Evolutionary conservation across 1,139 yeast genomes (phyloP).

Genomic region (Geotrichum klebahnii): DNA sequence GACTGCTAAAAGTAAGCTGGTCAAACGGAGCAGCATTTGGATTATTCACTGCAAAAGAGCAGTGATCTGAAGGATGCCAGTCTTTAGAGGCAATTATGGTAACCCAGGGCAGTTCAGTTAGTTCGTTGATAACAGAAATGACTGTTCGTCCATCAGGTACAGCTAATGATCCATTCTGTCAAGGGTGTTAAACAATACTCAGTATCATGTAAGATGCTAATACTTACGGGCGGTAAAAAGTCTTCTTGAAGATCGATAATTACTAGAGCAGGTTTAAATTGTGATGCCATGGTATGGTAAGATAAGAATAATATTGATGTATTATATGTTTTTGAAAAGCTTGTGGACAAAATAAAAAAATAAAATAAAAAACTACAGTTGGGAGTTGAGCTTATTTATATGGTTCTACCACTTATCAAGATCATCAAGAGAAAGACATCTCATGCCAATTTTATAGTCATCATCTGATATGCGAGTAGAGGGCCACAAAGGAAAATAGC

Average conservation of each 20-base stretch:
- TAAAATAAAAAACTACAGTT: no score
- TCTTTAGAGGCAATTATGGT: slow-evolving; percentile 72
- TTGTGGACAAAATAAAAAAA: no score
- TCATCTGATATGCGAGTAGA: background rate
- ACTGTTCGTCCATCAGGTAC: slow-evolving; percentile 62
- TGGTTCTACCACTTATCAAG: background rate
- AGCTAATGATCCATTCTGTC: slow-evolving; percentile 61
- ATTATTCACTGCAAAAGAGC: slow-evolving; percentile 76
- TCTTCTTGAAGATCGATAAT: slow-evolving; percentile 83
- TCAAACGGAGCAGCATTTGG: slow-evolving; percentile 51
- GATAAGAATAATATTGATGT: no score
- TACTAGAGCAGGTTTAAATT: slow-evolving; percentile 51
- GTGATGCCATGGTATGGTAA: no score
- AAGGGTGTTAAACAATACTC: no score
- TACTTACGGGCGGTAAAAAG: slow-evolving; percentile 58
- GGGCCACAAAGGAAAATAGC: slow-evolving; percentile 45
- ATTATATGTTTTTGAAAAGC: background rate
- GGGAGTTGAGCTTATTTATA: no score
- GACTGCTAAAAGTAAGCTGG: slow-evolving; percentile 47
- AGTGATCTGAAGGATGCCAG: slow-evolving; percentile 80
- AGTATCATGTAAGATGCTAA: no score
- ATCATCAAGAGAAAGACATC: slow-evolving; percentile 1
- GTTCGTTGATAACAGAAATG: slow-evolving; percentile 48
- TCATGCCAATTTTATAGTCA: slow-evolving; percentile 13
- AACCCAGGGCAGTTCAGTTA: slow-evolving; percentile 52